Conservation (phyloP, 1,284 basidiomycete species). For the Pseudozyma sp. region DNA sequence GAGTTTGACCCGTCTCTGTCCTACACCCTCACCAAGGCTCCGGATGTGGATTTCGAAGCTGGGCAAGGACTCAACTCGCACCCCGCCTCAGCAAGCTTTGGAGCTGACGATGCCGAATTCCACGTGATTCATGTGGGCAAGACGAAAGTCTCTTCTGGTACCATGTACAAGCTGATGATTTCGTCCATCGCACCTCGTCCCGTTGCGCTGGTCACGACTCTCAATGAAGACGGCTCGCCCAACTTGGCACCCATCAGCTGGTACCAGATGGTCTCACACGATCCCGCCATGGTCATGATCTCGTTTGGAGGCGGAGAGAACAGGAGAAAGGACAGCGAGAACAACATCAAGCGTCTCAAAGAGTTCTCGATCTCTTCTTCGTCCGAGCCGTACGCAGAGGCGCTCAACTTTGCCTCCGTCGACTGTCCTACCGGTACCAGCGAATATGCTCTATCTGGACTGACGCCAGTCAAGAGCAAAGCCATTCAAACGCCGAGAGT, state of each 20-base stretch:
- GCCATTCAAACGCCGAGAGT: slow-evolving; percentile 51
- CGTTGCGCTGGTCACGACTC: slow-evolving; percentile 56
- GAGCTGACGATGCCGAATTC: slow-evolving; percentile 38
- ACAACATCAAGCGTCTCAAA: slow-evolving; percentile 49
- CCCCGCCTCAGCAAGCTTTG: slow-evolving; percentile 19
- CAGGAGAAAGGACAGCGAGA: slow-evolving; percentile 55
- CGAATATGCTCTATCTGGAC: slow-evolving; percentile 54
- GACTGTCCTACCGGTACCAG: slow-evolving; percentile 50
- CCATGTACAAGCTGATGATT: slow-evolving; percentile 60
- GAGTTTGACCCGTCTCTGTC: slow-evolving; percentile 32
- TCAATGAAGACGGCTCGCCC: slow-evolving; percentile 45
- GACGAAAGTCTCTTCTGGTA: slow-evolving; percentile 38
- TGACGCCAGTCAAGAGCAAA: slow-evolving; percentile 57
- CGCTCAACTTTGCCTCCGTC: slow-evolving; percentile 59
- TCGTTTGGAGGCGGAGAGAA: slow-evolving; percentile 51
- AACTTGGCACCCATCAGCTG: slow-evolving; percentile 59
- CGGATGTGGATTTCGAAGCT: slow-evolving; percentile 40
- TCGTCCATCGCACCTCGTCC: slow-evolving; percentile 58
- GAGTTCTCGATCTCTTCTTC: slow-evolving; percentile 53
- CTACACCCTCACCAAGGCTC: slow-evolving; percentile 43
- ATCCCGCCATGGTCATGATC: slow-evolving; percentile 60
- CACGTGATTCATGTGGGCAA: slow-evolving; percentile 52
- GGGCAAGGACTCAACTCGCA: slow-evolving; percentile 56
- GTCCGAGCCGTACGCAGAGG: slow-evolving; percentile 58
- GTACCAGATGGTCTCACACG: slow-evolving; percentile 62